Conservation (phyloP, 805 yeast genomes). For the Pichia heedii region DNA sequence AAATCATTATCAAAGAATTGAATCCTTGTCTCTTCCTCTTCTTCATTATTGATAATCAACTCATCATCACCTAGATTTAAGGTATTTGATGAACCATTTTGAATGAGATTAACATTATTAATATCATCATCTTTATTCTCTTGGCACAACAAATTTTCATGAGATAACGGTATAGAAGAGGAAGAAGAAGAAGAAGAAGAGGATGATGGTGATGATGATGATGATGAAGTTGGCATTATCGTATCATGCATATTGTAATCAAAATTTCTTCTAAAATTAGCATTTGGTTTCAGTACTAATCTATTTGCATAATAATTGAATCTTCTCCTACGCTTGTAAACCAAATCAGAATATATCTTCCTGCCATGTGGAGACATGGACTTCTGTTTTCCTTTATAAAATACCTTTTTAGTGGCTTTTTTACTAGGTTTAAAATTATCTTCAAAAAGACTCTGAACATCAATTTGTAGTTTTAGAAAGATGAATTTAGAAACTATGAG, state of each 20-base stretch:
- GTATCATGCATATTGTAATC: neutral
- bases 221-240: neutral
- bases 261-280: neutral
- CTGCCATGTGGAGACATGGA: neutral
- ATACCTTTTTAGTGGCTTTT: neutral
- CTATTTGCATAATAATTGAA: conserved; percentile 6
- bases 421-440: neutral
- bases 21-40: neutral
- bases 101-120: neutral
- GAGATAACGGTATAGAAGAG: too few species aligned
- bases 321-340: conserved; percentile 25
- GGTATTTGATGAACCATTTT: too few species aligned
- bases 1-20: neutral
- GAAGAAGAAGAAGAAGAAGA: neutral
- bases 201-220: neutral
- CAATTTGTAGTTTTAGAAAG: conserved; percentile 23
- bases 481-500: conserved; percentile 22
- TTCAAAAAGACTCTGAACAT: conserved; percentile 20
- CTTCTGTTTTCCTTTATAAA: neutral
- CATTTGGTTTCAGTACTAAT: conserved; percentile 1
- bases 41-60: neutral
- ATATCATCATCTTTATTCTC: neutral
- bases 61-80: neutral
- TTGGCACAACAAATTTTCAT: too few species aligned
- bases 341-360: conserved; percentile 19